These are phyloP conservation scores for Paraconiothyrium brasiliense DNA, from an alignment of 2,329 filamentous ascomycete genomes.

Conservation along the genomic window DNA sequence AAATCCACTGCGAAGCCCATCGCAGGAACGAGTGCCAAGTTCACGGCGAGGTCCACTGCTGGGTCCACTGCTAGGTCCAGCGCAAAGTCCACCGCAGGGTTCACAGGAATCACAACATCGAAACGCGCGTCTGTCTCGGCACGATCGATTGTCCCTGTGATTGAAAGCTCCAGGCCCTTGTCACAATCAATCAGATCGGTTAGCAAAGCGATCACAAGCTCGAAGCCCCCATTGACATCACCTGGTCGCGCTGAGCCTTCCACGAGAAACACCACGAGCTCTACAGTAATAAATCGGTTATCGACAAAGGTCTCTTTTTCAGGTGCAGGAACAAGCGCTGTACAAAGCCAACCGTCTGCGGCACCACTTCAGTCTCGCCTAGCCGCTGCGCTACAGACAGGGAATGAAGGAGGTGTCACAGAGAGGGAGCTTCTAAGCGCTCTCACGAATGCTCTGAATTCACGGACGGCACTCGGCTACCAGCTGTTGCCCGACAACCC, in stretches of 20 bases:
- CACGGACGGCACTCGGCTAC: neutral
- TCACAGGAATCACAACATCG: neutral
- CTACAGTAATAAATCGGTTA: neutral
- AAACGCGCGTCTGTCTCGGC: neutral
- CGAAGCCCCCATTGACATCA: neutral
- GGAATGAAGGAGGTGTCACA: neutral
- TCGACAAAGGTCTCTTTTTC: neutral
- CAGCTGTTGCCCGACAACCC: neutral
- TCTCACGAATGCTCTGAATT: neutral
- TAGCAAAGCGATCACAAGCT: neutral
- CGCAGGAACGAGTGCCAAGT: neutral
- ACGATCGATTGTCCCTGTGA: neutral
- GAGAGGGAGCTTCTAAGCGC: constrained; percentile 3
- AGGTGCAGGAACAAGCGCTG: neutral
- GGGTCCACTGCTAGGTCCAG: neutral
- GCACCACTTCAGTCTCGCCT: constrained; percentile 7
- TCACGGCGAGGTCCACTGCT: neutral
- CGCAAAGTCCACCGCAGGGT: neutral
- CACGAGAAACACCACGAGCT: neutral
- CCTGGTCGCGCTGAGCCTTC: neutral
- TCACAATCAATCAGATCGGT: neutral
- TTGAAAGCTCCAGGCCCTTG: neutral
- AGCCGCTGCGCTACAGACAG: neutral
- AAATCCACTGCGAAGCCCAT: neutral
- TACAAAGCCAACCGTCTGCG: neutral